Evolutionary conservation across 495 filamentous ascomycete genomes (phyloP), one percentile per base, ranked within the genome.

Genomic region (Aspergillus mulundensis): DNA sequence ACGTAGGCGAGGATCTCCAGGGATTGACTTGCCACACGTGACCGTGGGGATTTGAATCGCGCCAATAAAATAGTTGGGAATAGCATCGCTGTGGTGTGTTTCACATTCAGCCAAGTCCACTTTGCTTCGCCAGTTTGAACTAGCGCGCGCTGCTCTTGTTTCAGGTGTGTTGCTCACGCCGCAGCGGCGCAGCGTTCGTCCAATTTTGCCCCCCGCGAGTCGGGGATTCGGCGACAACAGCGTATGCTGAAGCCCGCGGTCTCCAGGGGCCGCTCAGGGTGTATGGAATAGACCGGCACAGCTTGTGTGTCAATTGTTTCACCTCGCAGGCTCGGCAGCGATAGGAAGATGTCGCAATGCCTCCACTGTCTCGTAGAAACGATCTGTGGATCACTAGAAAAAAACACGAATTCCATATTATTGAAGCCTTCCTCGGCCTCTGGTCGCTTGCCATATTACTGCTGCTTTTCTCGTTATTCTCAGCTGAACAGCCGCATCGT

Each of bases 61-160:
- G 24, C 18, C 40, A 36, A 32, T 48, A 40, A 36, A 40, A 50
- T 36, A 50, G 46, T 50, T 30, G 16, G 28, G n/a, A 50, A 50
- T 50, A 50, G 46, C 21, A 50, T 40, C 47, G 38, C 12, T 38
- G 7, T 38, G 56, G 56, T 34, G 56, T 48, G 61, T 63, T 63
- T 63, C 61, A 60, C 34, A 54, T n/a, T 30, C 16, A 46, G 39
- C 48, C 36, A 51, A 43, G 34, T 42, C 53, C 51, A 54, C 52
- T 34, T 39, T 24, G 16, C 30, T 28, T 52, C 20, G 48, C 57
- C 54, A 55, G 45, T 32, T 49, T 47, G 45, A 48, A 40, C 53
- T 60, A 58, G 61, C 57, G 61, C 61, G 57, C 57, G 47, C 57
- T 50, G 34, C 40, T 56, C 52, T 55, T 60, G 61, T 63, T 63